Evolutionary conservation across 108 stramenopile species (phyloP).

Genomic region (Pseudonitzschia pungens): DNA sequence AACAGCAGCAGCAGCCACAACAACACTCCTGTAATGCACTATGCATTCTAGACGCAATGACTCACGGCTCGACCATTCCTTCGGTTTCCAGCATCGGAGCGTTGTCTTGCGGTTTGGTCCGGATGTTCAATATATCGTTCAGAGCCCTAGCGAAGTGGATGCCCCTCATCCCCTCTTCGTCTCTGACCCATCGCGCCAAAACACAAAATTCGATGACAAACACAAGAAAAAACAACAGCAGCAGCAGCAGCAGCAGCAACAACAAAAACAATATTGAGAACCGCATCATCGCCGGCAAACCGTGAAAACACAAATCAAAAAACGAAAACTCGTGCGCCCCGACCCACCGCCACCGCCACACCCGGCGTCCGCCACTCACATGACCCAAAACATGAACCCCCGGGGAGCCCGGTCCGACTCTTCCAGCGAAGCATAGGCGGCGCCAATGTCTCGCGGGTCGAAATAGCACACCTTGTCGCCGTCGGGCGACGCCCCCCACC

Average conservation of each 20-base stretch:
- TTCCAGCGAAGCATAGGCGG: constrained; percentile 35
- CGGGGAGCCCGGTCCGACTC: constrained; percentile 27
- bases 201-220: too few relatives aligned
- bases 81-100: neutral
- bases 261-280: too few relatives aligned
- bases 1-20: too few relatives aligned
- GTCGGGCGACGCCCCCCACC: constrained; percentile 28
- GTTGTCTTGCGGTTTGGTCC: neutral
- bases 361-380: constrained; percentile 18
- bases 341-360: neutral
- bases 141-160: constrained; percentile 32
- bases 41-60: too few relatives aligned
- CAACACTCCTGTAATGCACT: too few relatives aligned
- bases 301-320: neutral
- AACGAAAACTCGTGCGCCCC: neutral
- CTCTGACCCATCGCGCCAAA: constrained; percentile 12
- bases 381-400: constrained; percentile 77
- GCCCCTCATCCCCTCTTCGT: constrained; percentile 58
- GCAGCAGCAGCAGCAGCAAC: too few relatives aligned
- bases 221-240: too few relatives aligned
- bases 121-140: constrained; percentile 17
- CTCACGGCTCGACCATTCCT: neutral
- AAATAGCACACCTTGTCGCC: constrained; percentile 36
- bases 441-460: constrained; percentile 23
- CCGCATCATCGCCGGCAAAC: too few relatives aligned